These are phyloP conservation scores for Ogataea pignaliae DNA, from an alignment of 805 yeast species.

Conservation along the genomic window DNA sequence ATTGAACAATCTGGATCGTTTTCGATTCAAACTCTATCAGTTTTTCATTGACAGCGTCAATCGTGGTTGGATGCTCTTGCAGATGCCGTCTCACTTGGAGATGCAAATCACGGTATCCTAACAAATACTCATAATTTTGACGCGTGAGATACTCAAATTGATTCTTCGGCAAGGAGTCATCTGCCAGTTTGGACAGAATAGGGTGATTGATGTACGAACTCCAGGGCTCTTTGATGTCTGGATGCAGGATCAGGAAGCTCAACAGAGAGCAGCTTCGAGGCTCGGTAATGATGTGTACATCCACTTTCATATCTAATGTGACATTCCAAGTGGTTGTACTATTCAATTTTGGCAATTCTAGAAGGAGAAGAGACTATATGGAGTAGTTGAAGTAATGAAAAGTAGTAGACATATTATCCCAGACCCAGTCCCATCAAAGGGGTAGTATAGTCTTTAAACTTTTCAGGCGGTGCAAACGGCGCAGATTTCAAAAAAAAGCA, in stretches of 20 bases:
- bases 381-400: no score
- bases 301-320: no score
- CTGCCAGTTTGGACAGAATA: background rate
- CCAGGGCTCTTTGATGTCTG: background rate
- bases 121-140: background rate
- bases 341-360: no score
- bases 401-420: no score
- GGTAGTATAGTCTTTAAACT: no score
- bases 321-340: no score
- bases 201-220: background rate
- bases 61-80: background rate
- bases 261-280: background rate
- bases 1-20: background rate
- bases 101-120: background rate
- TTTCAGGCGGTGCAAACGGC: no score
- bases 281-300: background rate
- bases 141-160: background rate
- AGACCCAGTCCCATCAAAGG: no score
- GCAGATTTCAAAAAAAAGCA: no score
- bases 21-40: background rate
- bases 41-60: background rate
- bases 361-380: no score
- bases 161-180: background rate
- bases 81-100: background rate
- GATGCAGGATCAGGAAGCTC: background rate